Percentiles rank a stretch among this genome's conserved stretches.
These are phyloP conservation scores for Stemphylium vesicarium DNA, from an alignment of 2,329 filamentous ascomycete genomes.

Conservation along the genomic window DNA sequence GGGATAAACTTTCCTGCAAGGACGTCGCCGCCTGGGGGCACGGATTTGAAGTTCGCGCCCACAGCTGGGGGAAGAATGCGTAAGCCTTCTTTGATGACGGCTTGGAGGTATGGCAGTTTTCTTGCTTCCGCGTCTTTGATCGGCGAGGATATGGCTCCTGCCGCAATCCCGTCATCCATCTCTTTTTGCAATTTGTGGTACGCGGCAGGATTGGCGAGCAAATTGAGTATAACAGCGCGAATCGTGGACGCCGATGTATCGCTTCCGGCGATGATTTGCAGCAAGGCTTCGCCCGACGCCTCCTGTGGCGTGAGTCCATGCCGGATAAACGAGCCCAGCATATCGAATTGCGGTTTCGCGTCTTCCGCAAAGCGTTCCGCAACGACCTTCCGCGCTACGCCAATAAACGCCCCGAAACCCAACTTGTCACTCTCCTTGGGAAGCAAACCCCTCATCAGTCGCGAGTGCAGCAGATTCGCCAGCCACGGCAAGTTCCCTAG, in stretches of 20 bases:
- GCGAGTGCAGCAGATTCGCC: conserved; percentile 23
- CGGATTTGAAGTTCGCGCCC: conserved; percentile 46
- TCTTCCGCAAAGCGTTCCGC: conserved; percentile 56
- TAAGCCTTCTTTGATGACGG: conserved; percentile 40
- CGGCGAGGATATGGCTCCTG: conserved; percentile 48
- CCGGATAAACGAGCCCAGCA: conserved; percentile 59
- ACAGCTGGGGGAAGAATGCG: conserved; percentile 30
- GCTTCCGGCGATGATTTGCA: conserved; percentile 61
- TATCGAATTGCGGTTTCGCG: conserved; percentile 53
- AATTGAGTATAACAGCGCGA: conserved; percentile 58
- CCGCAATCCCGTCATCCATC: conserved; percentile 47
- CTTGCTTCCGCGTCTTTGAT: conserved; percentile 36
- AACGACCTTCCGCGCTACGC: conserved; percentile 55
- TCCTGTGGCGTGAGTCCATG: conserved; percentile 53
- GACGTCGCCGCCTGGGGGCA: conserved; percentile 25
- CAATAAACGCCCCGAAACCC: conserved; percentile 48
- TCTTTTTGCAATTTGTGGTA: conserved; percentile 54
- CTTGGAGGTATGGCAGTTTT: conserved; percentile 38
- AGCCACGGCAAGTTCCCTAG: conserved; percentile 22
- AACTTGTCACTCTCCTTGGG: conserved; percentile 52
- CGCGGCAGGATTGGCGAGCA: conserved; percentile 56
- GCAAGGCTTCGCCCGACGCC: conserved; percentile 52
- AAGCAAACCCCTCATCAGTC: conserved; percentile 19
- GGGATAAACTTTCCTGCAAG: conserved; percentile 30
- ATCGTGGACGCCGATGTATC: conserved; percentile 64